These are phyloP conservation scores for Saussurea involucrata DNA, from an alignment of 129 eudicot genomes.

Conservation along the genomic window DNA sequence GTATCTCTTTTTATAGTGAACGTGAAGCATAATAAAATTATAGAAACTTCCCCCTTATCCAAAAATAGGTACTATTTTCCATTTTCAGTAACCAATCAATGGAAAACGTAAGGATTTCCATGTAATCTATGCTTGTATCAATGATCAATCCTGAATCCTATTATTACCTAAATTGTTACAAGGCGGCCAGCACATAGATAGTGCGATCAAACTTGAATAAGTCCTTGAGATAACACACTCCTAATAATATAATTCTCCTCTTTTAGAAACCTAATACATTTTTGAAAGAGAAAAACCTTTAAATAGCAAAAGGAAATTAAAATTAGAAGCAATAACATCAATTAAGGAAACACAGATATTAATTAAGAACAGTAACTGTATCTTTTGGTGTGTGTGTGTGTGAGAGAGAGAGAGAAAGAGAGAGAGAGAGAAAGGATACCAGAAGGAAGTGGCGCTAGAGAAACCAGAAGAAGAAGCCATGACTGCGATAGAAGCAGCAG, in stretches of 20 bases:
- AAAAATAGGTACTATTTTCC: neutral
- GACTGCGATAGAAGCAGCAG: conserved; percentile 60
- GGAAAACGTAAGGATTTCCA: neutral
- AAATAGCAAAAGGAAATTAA: neutral
- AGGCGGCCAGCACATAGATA: neutral
- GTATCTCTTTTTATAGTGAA: neutral
- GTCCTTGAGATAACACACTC: neutral
- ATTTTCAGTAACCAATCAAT: neutral
- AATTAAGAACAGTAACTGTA: neutral
- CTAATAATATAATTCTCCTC: neutral
- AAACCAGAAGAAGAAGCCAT: conserved; percentile 74
- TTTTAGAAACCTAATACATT: neutral
- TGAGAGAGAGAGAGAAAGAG: no score
- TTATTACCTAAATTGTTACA: conserved; percentile 2
- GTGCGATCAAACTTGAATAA: neutral
- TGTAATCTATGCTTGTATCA: neutral
- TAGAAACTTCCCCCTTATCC: neutral
- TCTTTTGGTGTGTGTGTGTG: neutral
- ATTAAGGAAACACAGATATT: neutral
- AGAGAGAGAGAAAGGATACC: conserved; percentile 44
- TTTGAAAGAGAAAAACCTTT: neutral
- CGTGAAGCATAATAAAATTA: neutral
- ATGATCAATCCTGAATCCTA: neutral
- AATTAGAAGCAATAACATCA: neutral
- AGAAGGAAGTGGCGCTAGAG: conserved; percentile 55